Evolutionary conservation across 2,329 filamentous ascomycete species (phyloP), one percentile per base, ranked within the genome.

Genomic region (Paecilomyces dactylethromorphus): DNA sequence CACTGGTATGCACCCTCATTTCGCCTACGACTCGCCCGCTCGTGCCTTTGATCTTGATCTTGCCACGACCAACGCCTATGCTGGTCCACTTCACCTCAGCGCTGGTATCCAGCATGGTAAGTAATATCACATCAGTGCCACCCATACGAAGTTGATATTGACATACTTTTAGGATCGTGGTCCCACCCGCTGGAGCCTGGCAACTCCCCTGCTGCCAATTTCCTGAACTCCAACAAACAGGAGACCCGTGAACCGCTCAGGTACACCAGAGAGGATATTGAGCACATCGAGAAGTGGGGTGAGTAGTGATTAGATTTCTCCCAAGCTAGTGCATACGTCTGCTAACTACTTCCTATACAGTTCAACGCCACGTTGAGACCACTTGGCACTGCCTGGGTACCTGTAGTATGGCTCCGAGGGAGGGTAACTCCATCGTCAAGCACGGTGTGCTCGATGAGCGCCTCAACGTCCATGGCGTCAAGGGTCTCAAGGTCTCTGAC

Each of bases 361-460:
- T 87, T 39, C 85, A 87, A 78, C 81, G 86, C 61, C 88, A 91
- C 69, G 86, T 89, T 54, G 88, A 91, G 76, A 90, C 86, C 55
- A 91, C 88, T 39, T 90, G 88, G 87, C 87, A 90, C 77, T 74
- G 76, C 18, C 78, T 85, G 6, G 81, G 82, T 45, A 91, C 88
- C 1, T 91, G 88, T 76, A 89, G 86, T 56, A 92, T 92, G 87
- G 88, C 87, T 0, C 89, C 89, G 3, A 82, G 77, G 60, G 83
- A 91, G 68, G 89, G 90, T 60, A 92, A 91, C 78, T 87, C 83
- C 67, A 90, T 92, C 68, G 88, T 92, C 72, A 90, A 89, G 77
- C 87, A 91, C 67, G 71, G 71, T 13, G 89, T 92, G 0, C 76
- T 92, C 39, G 89, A 92, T 69, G 87, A 90, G 74, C 84, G 88